Conservation (phyloP, 306 rosid genomes). For the Benincasa hispida region DNA sequence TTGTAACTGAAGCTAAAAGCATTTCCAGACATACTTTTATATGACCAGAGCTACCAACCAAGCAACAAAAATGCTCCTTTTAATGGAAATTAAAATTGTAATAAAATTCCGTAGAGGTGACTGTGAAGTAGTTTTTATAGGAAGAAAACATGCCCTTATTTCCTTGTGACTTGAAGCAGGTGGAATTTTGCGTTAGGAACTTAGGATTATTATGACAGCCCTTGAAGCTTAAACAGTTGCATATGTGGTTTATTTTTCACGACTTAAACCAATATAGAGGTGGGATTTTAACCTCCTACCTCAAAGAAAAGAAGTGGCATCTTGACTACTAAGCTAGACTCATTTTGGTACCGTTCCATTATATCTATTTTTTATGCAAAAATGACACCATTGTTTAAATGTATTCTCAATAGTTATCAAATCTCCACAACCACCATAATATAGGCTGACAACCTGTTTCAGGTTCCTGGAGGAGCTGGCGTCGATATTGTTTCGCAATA, state of each 20-base stretch:
- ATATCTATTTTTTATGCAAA: background rate
- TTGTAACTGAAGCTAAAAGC: background rate
- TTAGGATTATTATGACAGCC: background rate
- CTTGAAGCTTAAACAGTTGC: background rate
- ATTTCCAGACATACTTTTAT: background rate
- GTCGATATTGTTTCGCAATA: slow-evolving; percentile 31
- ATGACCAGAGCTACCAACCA: background rate
- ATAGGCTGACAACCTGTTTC: background rate
- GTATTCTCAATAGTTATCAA: background rate
- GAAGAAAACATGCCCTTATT: background rate
- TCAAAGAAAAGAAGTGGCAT: background rate
- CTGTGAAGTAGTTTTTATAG: background rate
- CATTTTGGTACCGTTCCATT: background rate
- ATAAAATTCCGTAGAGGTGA: background rate
- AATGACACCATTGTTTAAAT: background rate
- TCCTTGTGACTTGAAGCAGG: background rate
- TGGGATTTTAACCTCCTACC: background rate
- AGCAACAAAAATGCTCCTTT: background rate
- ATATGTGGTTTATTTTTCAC: background rate
- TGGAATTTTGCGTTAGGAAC: background rate
- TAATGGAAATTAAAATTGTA: background rate
- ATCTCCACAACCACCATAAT: background rate
- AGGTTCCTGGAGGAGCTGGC: slow-evolving; percentile 9
- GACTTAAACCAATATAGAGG: background rate
- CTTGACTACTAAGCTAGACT: background rate